These are phyloP conservation scores for Mycena maculata DNA, from an alignment of 768 basidiomycete genomes.

Conservation along the genomic window DNA sequence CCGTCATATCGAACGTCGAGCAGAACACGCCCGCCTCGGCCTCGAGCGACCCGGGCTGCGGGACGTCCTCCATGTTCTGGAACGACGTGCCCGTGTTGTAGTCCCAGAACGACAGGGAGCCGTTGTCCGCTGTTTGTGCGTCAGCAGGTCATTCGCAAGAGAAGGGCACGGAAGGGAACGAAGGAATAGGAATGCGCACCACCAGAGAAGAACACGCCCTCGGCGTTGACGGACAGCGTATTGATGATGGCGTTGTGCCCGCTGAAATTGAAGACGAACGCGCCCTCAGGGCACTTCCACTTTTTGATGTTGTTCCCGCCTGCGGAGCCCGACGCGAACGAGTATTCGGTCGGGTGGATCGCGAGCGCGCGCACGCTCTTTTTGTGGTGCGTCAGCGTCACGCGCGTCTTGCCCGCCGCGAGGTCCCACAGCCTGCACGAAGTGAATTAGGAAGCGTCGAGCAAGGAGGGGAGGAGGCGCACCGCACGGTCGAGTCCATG, in stretches of 20 bases:
- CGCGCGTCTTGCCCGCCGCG: slow-evolving; percentile 96
- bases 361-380: slow-evolving; percentile 95
- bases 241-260: slow-evolving; percentile 99
- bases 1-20: slow-evolving; percentile 96
- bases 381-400: slow-evolving; percentile 98
- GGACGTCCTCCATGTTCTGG: slow-evolving; percentile 92
- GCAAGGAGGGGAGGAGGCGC: slow-evolving; percentile 33
- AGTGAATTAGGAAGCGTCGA: slow-evolving; percentile 18
- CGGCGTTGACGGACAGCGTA: slow-evolving; percentile 91
- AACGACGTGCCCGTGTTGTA: slow-evolving; percentile 94
- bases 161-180: slow-evolving; percentile 6
- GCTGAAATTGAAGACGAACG: slow-evolving; percentile 95
- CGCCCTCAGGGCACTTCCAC: slow-evolving; percentile 98
- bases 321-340: slow-evolving; percentile 93
- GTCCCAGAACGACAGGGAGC: slow-evolving; percentile 93
- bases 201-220: slow-evolving; percentile 97
- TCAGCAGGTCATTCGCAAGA: background rate
- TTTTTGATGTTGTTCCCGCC: slow-evolving; percentile 99
- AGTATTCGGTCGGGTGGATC: slow-evolving; percentile 96
- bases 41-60: slow-evolving; percentile 97
- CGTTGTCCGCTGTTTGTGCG: slow-evolving; percentile 82
- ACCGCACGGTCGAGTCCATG: slow-evolving; percentile 98
- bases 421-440: slow-evolving; percentile 89
- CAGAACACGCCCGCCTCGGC: slow-evolving; percentile 98
- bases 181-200: slow-evolving; percentile 65